Conservation (phyloP, 257 asterid genomes). For the Ligustrum vulgare region DNA sequence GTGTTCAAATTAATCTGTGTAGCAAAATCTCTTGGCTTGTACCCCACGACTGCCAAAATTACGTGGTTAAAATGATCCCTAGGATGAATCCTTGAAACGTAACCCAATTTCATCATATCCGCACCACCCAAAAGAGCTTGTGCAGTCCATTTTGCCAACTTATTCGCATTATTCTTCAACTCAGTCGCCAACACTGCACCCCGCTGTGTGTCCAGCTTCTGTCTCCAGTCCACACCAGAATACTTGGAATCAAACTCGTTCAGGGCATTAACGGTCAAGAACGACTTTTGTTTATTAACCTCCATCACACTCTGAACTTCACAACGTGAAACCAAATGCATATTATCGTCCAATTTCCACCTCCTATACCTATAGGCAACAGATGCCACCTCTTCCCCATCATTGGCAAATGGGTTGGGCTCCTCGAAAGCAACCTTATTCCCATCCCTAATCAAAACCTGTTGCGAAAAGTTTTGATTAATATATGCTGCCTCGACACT, state of each 20-base stretch:
- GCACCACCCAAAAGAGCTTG: slow-evolving; percentile 92
- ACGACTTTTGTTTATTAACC: slow-evolving; percentile 74
- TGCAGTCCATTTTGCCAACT: slow-evolving; percentile 95
- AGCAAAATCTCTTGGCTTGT: slow-evolving; percentile 90
- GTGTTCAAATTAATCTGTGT: slow-evolving; percentile 85
- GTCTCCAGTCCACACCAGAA: slow-evolving; percentile 97
- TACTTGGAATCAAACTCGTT: slow-evolving; percentile 94
- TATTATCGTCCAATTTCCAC: slow-evolving; percentile 88
- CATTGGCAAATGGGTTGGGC: slow-evolving; percentile 85
- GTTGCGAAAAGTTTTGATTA: slow-evolving; percentile 94
- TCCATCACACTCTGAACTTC: slow-evolving; percentile 92
- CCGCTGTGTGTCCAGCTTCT: slow-evolving; percentile 93
- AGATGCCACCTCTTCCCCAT: slow-evolving; percentile 94
- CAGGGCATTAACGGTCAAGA: slow-evolving; percentile 77
- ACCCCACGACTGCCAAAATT: slow-evolving; percentile 92
- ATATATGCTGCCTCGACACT: slow-evolving; percentile 94
- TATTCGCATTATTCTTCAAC: slow-evolving; percentile 91
- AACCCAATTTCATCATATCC: slow-evolving; percentile 96
- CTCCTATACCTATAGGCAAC: slow-evolving; percentile 91
- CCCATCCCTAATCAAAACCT: slow-evolving; percentile 82
- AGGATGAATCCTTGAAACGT: slow-evolving; percentile 95
- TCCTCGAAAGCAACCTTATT: slow-evolving; percentile 81
- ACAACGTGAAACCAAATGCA: slow-evolving; percentile 79
- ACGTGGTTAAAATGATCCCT: slow-evolving; percentile 92
- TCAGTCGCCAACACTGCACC: slow-evolving; percentile 98